Base-by-base conservation (phyloP, 2,329 filamentous ascomycete genomes). In the Ophiostoma sp. region DNA sequence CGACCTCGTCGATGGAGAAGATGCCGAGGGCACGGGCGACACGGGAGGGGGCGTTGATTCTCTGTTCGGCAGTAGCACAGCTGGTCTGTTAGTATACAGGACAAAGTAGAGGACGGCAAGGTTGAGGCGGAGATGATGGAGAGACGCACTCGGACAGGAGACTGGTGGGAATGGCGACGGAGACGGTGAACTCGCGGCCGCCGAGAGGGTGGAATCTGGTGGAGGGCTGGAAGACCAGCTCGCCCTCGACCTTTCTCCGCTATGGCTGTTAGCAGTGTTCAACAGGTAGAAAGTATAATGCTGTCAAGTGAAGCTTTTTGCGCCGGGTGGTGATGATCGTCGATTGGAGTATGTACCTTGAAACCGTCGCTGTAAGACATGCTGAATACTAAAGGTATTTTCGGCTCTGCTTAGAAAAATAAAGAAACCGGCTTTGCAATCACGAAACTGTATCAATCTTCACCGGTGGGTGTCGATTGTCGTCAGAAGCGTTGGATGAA, bases 1-100 rank as follows among this genome's bases (percentile, higher is more conserved):
- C 84, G 39, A 96, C 84, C 80, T 96, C 93, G 77, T 96, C 93
- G 74, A 96, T 85, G 76, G 87, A 90, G 80, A 95, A 96, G 73
- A 96, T 89, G 72, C 91, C 90, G 68, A 93, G 85, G 44, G 92
- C 91, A 69, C 93, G 90, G 6, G 92, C 92, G 69, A 96, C 89
- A 73, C 90, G 89, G 8, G 90, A 91, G 1, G 89, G 90, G 67
- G 91, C 83, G 67, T 85, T 84, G 48, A 90, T 92, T 77, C 92
- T 90, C 76, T 92, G 89, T 72, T 96, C 92, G 73, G 89, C 87
- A 11, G 89, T 90, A 71, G 87, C 83, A 52, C 89, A 88, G 77
- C 90, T 93, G 74, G 71, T 3, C 70, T 11, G 64, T 44, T 7
- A 64, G 57, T 39, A 35, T 65, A 33, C 7, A 33, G 5, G 27